These are phyloP conservation scores for Diutina ranongensis DNA, from an alignment of 1,139 yeast species.

Conservation along the genomic window DNA sequence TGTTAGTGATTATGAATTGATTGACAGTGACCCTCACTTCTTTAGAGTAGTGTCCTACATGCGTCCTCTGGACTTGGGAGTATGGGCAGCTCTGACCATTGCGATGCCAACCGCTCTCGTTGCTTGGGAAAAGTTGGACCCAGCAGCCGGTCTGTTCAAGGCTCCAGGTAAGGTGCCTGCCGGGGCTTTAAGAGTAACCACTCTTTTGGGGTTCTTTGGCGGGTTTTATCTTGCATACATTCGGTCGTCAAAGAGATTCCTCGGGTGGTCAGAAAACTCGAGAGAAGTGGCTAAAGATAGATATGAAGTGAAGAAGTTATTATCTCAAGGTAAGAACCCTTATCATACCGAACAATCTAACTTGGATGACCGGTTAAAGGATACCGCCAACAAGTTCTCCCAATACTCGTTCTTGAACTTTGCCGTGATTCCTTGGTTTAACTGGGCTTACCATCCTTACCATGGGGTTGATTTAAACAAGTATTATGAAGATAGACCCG, in stretches of 20 bases:
- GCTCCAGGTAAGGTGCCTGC: conserved; percentile 43
- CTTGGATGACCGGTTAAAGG: conserved; percentile 62
- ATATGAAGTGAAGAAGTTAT: conserved; percentile 57
- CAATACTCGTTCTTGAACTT: conserved; percentile 55
- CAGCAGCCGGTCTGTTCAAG: conserved; percentile 48
- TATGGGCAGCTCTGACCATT: conserved; percentile 56
- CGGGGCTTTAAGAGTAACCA: conserved; percentile 45
- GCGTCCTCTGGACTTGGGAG: conserved; percentile 53
- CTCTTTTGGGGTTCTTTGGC: conserved; percentile 53
- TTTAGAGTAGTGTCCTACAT: conserved; percentile 61
- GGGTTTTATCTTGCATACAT: conserved; percentile 65
- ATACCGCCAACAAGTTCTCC: conserved; percentile 70
- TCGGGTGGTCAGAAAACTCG: conserved; percentile 67
- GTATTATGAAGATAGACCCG: conserved; percentile 56
- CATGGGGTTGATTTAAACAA: conserved; percentile 69
- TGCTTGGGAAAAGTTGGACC: conserved; percentile 54
- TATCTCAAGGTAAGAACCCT: conserved; percentile 58
- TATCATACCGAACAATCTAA: conserved; percentile 47
- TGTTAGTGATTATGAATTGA: conserved; percentile 35
- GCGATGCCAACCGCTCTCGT: conserved; percentile 53
- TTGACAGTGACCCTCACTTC: conserved; percentile 77
- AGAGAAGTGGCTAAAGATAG: conserved; percentile 67
- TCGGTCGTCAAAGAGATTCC: conserved; percentile 58
- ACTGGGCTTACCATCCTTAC: conserved; percentile 69
- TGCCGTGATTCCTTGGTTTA: conserved; percentile 73